These are phyloP conservation scores for Septoria linicola DNA, from an alignment of 2,329 filamentous ascomycete genomes.

Conservation along the genomic window DNA sequence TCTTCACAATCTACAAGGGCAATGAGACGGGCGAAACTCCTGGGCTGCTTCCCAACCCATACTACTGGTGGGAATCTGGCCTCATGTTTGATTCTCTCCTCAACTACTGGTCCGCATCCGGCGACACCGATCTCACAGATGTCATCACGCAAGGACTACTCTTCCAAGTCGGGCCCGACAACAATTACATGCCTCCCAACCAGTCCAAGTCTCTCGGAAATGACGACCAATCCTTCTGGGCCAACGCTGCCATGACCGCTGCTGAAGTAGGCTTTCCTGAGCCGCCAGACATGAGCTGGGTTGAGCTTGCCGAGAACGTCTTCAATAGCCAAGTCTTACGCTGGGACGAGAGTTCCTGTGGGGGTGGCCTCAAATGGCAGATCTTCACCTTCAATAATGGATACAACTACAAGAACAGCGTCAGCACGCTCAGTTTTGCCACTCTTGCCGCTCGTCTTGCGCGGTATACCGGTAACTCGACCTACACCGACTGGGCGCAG, in stretches of 20 bases:
- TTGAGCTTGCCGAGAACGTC: conserved; percentile 67
- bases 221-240: conserved; percentile 73
- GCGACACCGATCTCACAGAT: conserved; percentile 62
- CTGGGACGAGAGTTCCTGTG: conserved; percentile 66
- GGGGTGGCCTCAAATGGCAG: conserved; percentile 80
- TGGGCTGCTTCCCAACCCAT: conserved; percentile 31
- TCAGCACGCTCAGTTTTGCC: conserved; percentile 81
- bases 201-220: conserved; percentile 43
- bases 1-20: conserved; percentile 23
- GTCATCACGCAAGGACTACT: conserved; percentile 59
- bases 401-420: conserved; percentile 78
- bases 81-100: conserved; percentile 67
- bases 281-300: conserved; percentile 53
- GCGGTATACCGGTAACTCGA: conserved; percentile 44
- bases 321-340: conserved; percentile 73
- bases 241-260: conserved; percentile 73
- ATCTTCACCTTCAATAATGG: conserved; percentile 76
- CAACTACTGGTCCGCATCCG: conserved; percentile 67
- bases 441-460: conserved; percentile 64
- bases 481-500: conserved; percentile 65
- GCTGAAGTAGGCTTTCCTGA: conserved; percentile 71
- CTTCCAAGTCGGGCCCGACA: conserved; percentile 58
- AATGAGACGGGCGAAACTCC: conserved; percentile 18
- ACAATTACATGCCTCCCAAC: conserved; percentile 59
- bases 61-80: conserved; percentile 64